phyloP scores from a whole-genome alignment of 2,329 filamentous ascomycete genomes.

The Trichoderma semiorbis region DNA sequence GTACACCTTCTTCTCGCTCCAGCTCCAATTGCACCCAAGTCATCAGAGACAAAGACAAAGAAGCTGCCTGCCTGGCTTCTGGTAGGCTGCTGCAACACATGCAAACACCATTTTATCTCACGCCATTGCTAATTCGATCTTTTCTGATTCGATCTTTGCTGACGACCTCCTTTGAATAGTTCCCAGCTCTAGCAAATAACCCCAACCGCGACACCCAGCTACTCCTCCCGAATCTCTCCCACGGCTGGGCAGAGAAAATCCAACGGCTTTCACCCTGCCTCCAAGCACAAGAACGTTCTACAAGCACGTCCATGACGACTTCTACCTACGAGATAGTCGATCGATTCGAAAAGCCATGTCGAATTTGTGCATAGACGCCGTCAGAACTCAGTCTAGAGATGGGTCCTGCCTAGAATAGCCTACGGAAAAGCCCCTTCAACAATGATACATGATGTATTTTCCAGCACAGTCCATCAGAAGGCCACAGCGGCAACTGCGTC shows the following conservation, averaged over 20 bases:
- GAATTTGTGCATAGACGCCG: background rate
- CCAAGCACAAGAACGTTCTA: background rate
- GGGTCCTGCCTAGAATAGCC: too few species aligned
- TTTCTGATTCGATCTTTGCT: background rate
- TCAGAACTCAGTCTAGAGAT: background rate
- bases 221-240: background rate
- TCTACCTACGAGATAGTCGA: background rate
- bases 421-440: too few species aligned
- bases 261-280: background rate
- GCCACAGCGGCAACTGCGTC: background rate
- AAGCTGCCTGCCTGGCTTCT: background rate
- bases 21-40: background rate
- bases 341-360: background rate
- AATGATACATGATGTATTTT: background rate
- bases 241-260: background rate
- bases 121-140: background rate
- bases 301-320: background rate
- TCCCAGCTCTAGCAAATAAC: background rate
- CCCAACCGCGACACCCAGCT: accelerated
- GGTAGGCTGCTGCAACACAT: background rate
- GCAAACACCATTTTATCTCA: background rate
- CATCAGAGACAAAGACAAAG: background rate
- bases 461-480: background rate
- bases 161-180: background rate
- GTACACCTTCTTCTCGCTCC: background rate